Base-by-base conservation (phyloP, 306 rosid genomes). In the Canavalia ensiformis region DNA sequence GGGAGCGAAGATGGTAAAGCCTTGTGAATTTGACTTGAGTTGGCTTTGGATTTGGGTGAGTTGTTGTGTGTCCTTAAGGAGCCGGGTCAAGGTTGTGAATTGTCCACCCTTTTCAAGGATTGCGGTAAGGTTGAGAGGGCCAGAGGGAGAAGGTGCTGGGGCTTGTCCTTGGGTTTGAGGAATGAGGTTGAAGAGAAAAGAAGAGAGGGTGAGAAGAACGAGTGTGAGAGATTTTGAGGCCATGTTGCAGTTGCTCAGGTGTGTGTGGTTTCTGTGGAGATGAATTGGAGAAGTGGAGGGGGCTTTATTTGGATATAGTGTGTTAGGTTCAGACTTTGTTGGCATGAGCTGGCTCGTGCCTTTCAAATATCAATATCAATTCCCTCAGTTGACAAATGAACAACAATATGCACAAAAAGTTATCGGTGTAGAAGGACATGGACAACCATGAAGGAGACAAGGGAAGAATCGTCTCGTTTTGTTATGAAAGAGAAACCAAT, bases 1-100 rank as follows among this genome's bases (percentile, higher is more conserved):
- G 5, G 99, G 99, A 0, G 99, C 97, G 2, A 95, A 83, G 80
- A 95, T 31, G 0, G 92, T 87, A 44, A 92, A 31, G 31, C 99
- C 97, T 6, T 95, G 83, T 0, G 88, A 35, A 37, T 88, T 84
- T 51, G 83, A 77, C 74, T 92, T 94, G 55, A 95, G 94, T 65
- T 92, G 97, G 81, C 60, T 87, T 0, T 78, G 60, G 34, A 95
- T 86, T 82, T 91, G 97, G 18, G 7, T 66, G 6, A 45, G 62
- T 7, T 84, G 88, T 75, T 88, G 96, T 2, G 91, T 89, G 4
- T 91, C 86, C 2, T 45, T 30, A 3, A 95, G 83, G 65, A 95
- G 94, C 8, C 84, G 86, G 57, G 90, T 71, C 30, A 95, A 29
- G 83, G 78, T 83, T 51, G 33, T 80, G 88, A n/a, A 95, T 52